These are phyloP conservation scores for Primulina eburnea DNA, from an alignment of 257 asterid species.

Conservation along the genomic window DNA sequence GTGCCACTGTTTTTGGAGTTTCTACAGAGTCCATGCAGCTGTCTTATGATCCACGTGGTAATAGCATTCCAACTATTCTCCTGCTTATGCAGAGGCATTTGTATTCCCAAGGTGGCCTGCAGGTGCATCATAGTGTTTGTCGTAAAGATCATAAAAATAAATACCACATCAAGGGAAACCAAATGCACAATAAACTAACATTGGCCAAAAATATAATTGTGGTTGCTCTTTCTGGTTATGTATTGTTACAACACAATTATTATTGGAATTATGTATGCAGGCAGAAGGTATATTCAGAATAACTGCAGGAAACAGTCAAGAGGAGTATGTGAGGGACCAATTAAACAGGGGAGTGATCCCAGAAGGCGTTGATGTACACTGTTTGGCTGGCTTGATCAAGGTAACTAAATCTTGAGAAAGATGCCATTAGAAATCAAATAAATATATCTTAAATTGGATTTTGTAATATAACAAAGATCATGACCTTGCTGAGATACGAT, in stretches of 20 bases:
- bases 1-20: conserved; percentile 98
- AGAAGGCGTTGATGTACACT: conserved; percentile 89
- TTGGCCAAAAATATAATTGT: conserved; percentile 5
- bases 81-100: conserved; percentile 80
- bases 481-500: neutral
- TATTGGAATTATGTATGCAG: conserved; percentile 42
- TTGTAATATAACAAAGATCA: neutral
- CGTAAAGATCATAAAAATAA: neutral
- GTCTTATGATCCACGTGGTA: conserved; percentile 82
- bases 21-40: conserved; percentile 99
- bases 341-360: conserved; percentile 82
- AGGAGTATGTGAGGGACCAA: conserved; percentile 93
- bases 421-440: conserved; percentile 4
- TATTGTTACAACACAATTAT: neutral
- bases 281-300: conserved; percentile 97
- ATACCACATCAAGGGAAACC: neutral
- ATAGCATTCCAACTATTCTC: conserved; percentile 89
- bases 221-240: neutral
- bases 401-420: conserved; percentile 30
- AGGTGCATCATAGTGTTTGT: conserved; percentile 41
- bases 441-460: neutral
- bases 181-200: conserved; percentile 7
- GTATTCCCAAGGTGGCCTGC: conserved; percentile 83
- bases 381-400: conserved; percentile 95
- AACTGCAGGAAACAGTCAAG: conserved; percentile 92